These are phyloP conservation scores for Ascochyta pisi DNA, from an alignment of 2,329 filamentous ascomycete genomes.

Conservation along the genomic window DNA sequence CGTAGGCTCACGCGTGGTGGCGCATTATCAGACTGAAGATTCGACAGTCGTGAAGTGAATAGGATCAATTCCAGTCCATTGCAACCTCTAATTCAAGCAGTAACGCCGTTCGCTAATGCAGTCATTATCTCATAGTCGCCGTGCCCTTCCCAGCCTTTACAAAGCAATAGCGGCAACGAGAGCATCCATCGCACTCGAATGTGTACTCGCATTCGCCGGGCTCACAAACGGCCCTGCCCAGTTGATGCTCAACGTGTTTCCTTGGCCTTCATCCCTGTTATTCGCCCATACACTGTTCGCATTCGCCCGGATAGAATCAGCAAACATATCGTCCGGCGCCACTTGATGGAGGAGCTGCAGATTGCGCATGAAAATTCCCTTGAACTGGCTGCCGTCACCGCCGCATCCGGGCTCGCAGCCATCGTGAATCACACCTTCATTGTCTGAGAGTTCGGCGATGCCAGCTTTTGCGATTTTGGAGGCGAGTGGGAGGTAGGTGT, in stretches of 20 bases:
- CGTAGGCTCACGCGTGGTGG: not conserved
- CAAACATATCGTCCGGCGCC: conserved; percentile 59
- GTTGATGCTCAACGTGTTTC: conserved; percentile 64
- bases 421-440: conserved; percentile 52
- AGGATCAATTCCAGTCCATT: not conserved
- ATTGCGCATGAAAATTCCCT: conserved; percentile 73
- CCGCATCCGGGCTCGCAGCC: conserved; percentile 50
- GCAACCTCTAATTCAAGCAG: not conserved
- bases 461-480: conserved; percentile 50
- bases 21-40: too few relatives aligned
- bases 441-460: conserved; percentile 44
- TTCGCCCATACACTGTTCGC: conserved; percentile 71
- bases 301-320: conserved; percentile 64
- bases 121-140: not conserved
- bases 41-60: not conserved
- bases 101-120: conserved; percentile 1
- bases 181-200: conserved; percentile 70
- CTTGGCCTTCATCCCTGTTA: conserved; percentile 58
- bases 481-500: conserved; percentile 46
- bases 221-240: conserved; percentile 67
- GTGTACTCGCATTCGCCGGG: conserved; percentile 64
- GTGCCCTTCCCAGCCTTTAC: not conserved
- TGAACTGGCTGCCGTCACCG: conserved; percentile 67
- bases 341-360: conserved; percentile 64
- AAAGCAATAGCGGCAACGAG: conserved; percentile 64